Base-by-base conservation (phyloP, 306 rosid species). In the Pterocarpus macrocarpus region DNA sequence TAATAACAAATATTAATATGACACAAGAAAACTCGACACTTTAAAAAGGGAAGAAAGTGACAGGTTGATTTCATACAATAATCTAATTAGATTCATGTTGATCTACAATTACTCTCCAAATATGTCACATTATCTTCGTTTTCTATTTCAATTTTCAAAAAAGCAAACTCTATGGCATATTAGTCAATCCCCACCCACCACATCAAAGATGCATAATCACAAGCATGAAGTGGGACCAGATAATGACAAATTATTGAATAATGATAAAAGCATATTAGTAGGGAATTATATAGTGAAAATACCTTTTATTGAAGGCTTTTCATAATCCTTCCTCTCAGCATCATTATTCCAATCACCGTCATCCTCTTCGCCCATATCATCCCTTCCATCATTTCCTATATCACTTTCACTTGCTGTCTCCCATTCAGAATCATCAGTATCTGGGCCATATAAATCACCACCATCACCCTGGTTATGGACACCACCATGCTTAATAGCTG, bases 361-460 rank as follows among this genome's bases (percentile, higher is more conserved):
- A 0, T 93, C 95, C 1, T 91, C 99, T 5, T 91, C 92, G 0
- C 89, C 97, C 90, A 93, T 94, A 56, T 85, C 91, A 75, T 91
- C 92, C 80, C 92, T 89, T 82, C 97, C 95, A 85, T 92, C 98
- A 78, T 90, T 93, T 71, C 97, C 99, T 65, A 88, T 87, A 88
- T 96, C 99, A 44, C 99, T 96, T 87, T 96, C 99, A 80, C 99
- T 96, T 15, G 99, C 99, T 1, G 99, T 96, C 88, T 96, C 99
- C 99, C 99, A 96, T 81, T 96, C 99, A 4, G 99, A 96, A 84
- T 93, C 98, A 85, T 96, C 99, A 33, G 89, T 89, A 72, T 90
- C 97, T 43, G 85, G 91, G 71, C 96, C 98, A 88, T 89, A 95
- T 39, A 91, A 39, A 64, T 90, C 96, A 69, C 98, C 98, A 22